Evolutionary conservation across 768 basidiomycete genomes (phyloP).

Genomic region (Mycena vulgaris): DNA sequence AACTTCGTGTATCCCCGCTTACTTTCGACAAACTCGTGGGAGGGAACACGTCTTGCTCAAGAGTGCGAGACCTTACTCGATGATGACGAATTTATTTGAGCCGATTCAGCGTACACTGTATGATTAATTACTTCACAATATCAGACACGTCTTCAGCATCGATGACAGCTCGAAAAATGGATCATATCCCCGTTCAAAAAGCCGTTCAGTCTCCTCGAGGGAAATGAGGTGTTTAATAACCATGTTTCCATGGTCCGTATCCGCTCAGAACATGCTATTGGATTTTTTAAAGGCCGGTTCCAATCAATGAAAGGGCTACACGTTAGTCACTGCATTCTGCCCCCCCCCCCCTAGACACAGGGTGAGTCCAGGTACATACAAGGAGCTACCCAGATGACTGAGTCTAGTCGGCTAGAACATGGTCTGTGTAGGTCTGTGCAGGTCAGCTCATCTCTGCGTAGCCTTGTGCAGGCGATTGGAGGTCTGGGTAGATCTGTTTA

Average conservation of each 20-base stretch:
- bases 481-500: slow-evolving; percentile 8
- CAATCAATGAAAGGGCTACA: slow-evolving; percentile 3
- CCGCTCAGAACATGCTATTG: slow-evolving; percentile 45
- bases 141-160: not conserved
- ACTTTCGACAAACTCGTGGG: slow-evolving; percentile 30
- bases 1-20: slow-evolving; percentile 9
- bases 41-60: slow-evolving; percentile 29
- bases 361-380: slow-evolving; percentile 8
- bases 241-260: no score
- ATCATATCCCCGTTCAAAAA: not conserved
- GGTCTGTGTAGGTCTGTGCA: slow-evolving; percentile 1
- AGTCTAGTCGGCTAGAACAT: slow-evolving; percentile 3
- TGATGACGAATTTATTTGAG: slow-evolving; percentile 4
- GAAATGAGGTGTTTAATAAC: not conserved
- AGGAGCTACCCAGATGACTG: slow-evolving; percentile 7
- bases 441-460: not conserved
- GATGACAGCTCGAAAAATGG: not conserved
- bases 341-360: not conserved
- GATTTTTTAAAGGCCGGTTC: slow-evolving; percentile 30
- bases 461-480: not conserved
- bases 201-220: not conserved
- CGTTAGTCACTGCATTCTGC: not conserved
- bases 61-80: not conserved
- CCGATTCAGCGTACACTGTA: no score
- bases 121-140: no score